Evolutionary conservation across 192 early-diverging fungal species (phyloP).

Genomic region (Linnemannia zychae): DNA sequence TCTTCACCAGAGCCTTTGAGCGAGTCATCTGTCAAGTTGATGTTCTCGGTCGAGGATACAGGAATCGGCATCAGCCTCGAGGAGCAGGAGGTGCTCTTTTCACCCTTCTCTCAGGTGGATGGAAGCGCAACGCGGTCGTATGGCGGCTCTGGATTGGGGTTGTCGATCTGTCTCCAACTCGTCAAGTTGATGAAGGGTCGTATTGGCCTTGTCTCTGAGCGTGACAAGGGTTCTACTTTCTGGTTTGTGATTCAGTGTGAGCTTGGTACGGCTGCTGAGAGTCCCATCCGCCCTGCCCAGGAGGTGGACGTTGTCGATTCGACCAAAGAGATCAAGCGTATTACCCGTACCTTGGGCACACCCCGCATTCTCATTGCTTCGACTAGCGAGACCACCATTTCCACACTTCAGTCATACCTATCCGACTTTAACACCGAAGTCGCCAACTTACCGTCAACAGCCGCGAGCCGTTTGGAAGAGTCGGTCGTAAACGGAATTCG

Average conservation of each 20-base stretch:
- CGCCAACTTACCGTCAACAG: constrained; percentile 35
- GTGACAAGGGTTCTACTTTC: constrained; percentile 62
- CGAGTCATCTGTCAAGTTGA: constrained; percentile 53
- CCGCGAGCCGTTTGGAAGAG: constrained; percentile 45
- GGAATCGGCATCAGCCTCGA: constrained; percentile 64
- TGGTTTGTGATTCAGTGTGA: constrained; percentile 62
- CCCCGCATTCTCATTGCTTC: constrained; percentile 53
- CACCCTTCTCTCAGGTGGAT: constrained; percentile 77
- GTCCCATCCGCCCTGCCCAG: not conserved
- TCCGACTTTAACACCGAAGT: constrained; percentile 52
- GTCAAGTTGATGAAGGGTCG: constrained; percentile 73
- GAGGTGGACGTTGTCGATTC: constrained; percentile 36
- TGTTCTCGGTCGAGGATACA: constrained; percentile 62
- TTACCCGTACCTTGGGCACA: constrained; percentile 43
- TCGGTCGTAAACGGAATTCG: constrained; percentile 52
- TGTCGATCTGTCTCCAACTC: constrained; percentile 72
- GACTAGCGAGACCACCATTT: constrained; percentile 45
- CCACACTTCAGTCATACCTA: constrained; percentile 28
- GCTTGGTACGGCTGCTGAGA: constrained; percentile 15
- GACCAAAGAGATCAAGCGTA: constrained; percentile 54
- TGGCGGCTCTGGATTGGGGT: constrained; percentile 76
- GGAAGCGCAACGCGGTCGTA: constrained; percentile 74
- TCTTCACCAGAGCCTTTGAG: constrained; percentile 50
- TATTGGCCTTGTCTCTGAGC: constrained; percentile 59
- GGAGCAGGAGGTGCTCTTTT: constrained; percentile 59